These are phyloP conservation scores for Eutypa lata DNA, from an alignment of 2,329 filamentous ascomycete genomes.

Conservation along the genomic window DNA sequence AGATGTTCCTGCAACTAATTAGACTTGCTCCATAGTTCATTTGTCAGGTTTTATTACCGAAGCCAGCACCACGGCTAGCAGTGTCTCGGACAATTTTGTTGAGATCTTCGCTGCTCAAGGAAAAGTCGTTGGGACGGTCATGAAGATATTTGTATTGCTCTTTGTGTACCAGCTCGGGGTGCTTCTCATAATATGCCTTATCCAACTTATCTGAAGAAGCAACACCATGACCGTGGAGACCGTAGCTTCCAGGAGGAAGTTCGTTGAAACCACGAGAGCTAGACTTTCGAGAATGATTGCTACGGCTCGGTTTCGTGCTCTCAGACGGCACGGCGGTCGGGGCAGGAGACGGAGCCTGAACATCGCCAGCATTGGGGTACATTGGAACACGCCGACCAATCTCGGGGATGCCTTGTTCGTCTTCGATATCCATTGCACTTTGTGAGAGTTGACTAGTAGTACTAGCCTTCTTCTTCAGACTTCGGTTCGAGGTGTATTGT, in stretches of 20 bases:
- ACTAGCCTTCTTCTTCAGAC: constrained; percentile 63
- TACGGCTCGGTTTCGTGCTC: constrained; percentile 36
- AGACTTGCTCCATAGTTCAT: constrained; percentile 28
- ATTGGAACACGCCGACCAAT: constrained; percentile 92
- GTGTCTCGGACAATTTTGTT: constrained; percentile 85
- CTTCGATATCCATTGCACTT: constrained; percentile 54
- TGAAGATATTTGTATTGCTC: constrained; percentile 59
- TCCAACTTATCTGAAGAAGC: constrained; percentile 77
- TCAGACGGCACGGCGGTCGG: constrained; percentile 42
- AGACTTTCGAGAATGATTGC: constrained; percentile 65
- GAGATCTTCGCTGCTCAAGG: constrained; percentile 83
- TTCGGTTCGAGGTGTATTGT: constrained; percentile 43
- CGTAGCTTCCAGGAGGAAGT: constrained; percentile 83
- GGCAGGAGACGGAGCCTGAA: constrained; percentile 87
- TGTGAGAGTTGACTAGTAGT: constrained; percentile 48
- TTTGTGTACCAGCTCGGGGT: constrained; percentile 77
- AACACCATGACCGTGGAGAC: constrained; percentile 83
- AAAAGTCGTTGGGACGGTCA: constrained; percentile 66
- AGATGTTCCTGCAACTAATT: constrained; percentile 55
- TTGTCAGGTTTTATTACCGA: constrained; percentile 42
- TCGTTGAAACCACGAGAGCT: constrained; percentile 69
- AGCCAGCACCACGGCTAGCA: constrained; percentile 48
- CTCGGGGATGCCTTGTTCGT: constrained; percentile 86
- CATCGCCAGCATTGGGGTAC: constrained; percentile 88
- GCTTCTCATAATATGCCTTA: constrained; percentile 88